Base-by-base conservation (phyloP, 768 basidiomycete species). In the Pholiota microspora region DNA sequence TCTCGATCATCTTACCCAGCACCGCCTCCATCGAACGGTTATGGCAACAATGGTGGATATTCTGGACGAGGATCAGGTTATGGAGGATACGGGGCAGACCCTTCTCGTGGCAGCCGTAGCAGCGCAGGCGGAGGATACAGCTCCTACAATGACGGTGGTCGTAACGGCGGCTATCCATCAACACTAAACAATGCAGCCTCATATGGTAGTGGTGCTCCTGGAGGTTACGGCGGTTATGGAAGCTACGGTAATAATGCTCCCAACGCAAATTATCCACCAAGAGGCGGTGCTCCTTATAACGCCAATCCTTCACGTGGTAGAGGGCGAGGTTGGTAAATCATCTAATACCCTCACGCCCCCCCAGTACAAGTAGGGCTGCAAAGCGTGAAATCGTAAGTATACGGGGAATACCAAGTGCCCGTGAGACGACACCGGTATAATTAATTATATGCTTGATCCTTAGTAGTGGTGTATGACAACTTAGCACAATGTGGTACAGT, bases 221-320 rank as follows among this genome's bases (percentile, higher is more conserved):
- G 73, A 27, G 69, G 66, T 29, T 68, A 70, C 53, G 73, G 71
- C 6, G 65, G 67, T 38, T 71, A 71, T 56, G 69, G 72, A 18
- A 68, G 68, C 9, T 65, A 72, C 32, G 46, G 46, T 31, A 31
- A 48, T 48, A 34, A 34, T 31, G 28, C 45, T 28, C 45, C 53
- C 16, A 28, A 46, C 31, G 18, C 34, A n/a, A 18, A 13, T 9
- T 34, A 45, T 18, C 25, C 45, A 3, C 25, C 54, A 16, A 48
- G 50, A 44, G 54, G 54, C 23, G 49, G 51, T 5, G 32, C 36
- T 28, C 45, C 49, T 28, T 25, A 23, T 40, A 45, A 49, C 34
- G 25, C 32, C 16, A 48, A 52, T n/a, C 10, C 24, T 45, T 15
- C 50, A 21, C 45, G 53, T 8, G 53, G 53, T 7, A 53, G 55